Conservation (phyloP, 2,329 filamentous ascomycete species). For the Cyclaneusma minus region DNA sequence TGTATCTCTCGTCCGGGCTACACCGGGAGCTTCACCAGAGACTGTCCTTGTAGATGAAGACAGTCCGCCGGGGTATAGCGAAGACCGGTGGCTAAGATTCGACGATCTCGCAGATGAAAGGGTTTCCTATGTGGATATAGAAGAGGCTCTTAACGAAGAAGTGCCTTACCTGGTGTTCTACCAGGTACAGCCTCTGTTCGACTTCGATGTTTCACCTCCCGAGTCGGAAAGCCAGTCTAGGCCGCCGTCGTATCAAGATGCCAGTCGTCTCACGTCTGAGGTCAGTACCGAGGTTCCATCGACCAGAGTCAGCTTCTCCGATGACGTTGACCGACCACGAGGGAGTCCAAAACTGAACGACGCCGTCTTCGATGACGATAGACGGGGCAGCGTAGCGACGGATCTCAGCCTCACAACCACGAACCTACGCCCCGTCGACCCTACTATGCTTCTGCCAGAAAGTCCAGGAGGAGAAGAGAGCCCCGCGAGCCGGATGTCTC, state of each 20-base stretch:
- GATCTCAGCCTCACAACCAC: constrained; percentile 23
- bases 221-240: constrained; percentile 20
- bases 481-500: constrained; percentile 36
- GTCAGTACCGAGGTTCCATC: constrained; percentile 22
- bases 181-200: constrained; percentile 77
- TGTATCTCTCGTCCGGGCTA: constrained; percentile 67
- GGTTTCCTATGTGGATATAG: constrained; percentile 63
- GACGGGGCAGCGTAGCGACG: constrained; percentile 31
- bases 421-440: constrained; percentile 26
- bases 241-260: constrained; percentile 43
- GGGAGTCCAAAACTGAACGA: constrained; percentile 31
- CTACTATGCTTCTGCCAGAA: too few species aligned
- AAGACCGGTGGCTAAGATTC: constrained; percentile 77
- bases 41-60: constrained; percentile 33
- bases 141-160: constrained; percentile 63
- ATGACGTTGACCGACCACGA: constrained; percentile 32
- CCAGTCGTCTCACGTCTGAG: constrained; percentile 23
- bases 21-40: constrained; percentile 46
- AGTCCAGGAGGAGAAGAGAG: too few species aligned
- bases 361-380: constrained; percentile 20
- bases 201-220: constrained; percentile 36
- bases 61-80: constrained; percentile 49
- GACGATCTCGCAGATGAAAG: constrained; percentile 67
- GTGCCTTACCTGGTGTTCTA: constrained; percentile 94
- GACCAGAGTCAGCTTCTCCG: constrained; percentile 36